Evolutionary conservation across 148 eudicot species (phyloP).

Genomic region (Dysphania ambrosioides): DNA sequence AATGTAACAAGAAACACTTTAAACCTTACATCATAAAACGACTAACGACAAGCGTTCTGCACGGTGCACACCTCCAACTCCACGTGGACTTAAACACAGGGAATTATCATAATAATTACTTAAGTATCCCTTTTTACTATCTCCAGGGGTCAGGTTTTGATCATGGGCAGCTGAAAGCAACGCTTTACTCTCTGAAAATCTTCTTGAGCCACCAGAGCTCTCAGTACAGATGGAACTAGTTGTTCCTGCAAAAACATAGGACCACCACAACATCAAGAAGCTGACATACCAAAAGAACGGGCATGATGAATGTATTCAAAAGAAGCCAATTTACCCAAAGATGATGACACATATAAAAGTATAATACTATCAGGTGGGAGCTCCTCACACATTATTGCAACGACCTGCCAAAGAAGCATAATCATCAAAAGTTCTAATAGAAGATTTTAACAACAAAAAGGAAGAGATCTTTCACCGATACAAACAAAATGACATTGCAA

Average conservation of each 20-base stretch:
- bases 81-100: conserved; percentile 74
- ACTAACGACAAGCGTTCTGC: background rate
- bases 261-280: conserved; percentile 15
- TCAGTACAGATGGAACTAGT: conserved; percentile 44
- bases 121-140: conserved; percentile 46
- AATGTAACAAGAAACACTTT: background rate
- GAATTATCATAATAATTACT: conserved; percentile 51
- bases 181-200: conserved; percentile 48
- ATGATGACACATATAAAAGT: conserved; percentile 78
- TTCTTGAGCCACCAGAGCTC: conserved; percentile 58
- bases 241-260: conserved; percentile 42
- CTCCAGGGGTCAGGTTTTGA: conserved; percentile 34
- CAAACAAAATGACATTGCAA: background rate
- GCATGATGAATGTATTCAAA: background rate
- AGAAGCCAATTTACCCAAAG: conserved; percentile 55
- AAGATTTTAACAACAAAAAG: background rate
- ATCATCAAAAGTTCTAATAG: background rate
- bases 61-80: conserved; percentile 59
- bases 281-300: background rate
- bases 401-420: conserved; percentile 48
- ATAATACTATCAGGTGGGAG: conserved; percentile 80
- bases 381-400: conserved; percentile 79
- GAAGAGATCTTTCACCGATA: background rate
- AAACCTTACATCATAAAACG: background rate
- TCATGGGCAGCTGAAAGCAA: conserved; percentile 42